These are phyloP conservation scores for Mycena crocata DNA, from an alignment of 768 basidiomycete genomes.

Conservation along the genomic window DNA sequence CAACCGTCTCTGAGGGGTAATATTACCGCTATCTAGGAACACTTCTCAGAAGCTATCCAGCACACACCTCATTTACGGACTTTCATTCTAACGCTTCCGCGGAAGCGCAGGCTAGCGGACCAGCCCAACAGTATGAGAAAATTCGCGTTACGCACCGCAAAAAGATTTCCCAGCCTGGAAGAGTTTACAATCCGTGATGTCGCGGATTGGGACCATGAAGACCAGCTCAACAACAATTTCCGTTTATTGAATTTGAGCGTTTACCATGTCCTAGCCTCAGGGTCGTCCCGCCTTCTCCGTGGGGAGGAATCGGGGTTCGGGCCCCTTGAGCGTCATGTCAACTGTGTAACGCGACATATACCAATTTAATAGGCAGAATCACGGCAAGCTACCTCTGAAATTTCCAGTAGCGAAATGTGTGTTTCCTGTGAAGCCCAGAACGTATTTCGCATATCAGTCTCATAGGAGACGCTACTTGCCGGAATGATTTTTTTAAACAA, in stretches of 20 bases:
- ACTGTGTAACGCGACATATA: background rate
- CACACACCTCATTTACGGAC: constrained; percentile 25
- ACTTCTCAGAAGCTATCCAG: constrained; percentile 28
- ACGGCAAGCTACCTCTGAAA: no score
- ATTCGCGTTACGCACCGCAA: constrained; percentile 29
- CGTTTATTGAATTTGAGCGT: constrained; percentile 9
- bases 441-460: background rate
- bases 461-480: no score
- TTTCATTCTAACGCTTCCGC: constrained; percentile 32
- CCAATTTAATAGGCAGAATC: no score
- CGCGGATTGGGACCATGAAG: constrained; percentile 32
- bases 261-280: constrained; percentile 6
- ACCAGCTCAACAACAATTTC: constrained; percentile 30
- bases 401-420: no score
- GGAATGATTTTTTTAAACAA: no score
- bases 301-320: constrained; percentile 1
- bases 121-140: constrained; percentile 14
- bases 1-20: no score
- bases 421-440: no score
- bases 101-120: constrained; percentile 7
- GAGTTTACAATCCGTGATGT: constrained; percentile 33
- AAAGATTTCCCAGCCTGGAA: constrained; percentile 26
- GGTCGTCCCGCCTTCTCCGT: background rate
- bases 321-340: background rate
- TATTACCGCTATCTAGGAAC: constrained; percentile 18